Evolutionary conservation across 1,139 yeast species (phyloP).

Genomic region (Debaryomyces singareniensis): DNA sequence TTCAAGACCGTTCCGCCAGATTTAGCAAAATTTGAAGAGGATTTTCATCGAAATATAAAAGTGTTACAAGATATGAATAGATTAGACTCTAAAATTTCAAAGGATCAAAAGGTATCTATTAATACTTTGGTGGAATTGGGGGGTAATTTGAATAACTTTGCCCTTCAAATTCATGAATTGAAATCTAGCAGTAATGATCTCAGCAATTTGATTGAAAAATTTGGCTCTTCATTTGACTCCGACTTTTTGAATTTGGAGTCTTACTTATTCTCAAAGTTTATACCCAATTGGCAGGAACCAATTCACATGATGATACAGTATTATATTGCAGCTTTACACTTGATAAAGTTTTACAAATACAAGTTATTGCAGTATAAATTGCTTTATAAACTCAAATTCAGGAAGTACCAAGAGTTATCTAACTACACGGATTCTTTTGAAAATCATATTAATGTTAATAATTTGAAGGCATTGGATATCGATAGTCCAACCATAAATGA

Average conservation of each 20-base stretch:
- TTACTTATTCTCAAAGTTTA: constrained; percentile 25
- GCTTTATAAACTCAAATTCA: constrained; percentile 34
- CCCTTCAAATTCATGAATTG: constrained; percentile 36
- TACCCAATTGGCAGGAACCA: constrained; percentile 45
- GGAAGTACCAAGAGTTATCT: constrained; percentile 33
- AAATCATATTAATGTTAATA: constrained; percentile 14
- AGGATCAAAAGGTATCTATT: constrained; percentile 23
- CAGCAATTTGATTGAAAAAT: constrained; percentile 34
- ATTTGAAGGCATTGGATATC: constrained; percentile 24
- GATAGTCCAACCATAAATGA: constrained; percentile 37
- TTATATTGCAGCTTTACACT: constrained; percentile 29
- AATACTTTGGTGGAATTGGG: constrained; percentile 37
- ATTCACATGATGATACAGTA: constrained; percentile 37
- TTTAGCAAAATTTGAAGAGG: constrained; percentile 30
- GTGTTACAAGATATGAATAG: constrained; percentile 28
- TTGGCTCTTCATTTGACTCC: constrained; percentile 41
- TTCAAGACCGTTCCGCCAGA: constrained; percentile 27
- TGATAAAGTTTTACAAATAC: constrained; percentile 40
- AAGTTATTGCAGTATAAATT: constrained; percentile 39
- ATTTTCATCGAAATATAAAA: constrained; percentile 28
- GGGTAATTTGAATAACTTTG: constrained; percentile 42
- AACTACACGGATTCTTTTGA: constrained; percentile 16
- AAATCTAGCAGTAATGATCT: constrained; percentile 17
- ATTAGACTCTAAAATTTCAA: constrained; percentile 25
- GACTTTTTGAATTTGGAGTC: constrained; percentile 36